Conservation (phyloP, 176 grass and related monocot species). For the Paspalum notatum region DNA sequence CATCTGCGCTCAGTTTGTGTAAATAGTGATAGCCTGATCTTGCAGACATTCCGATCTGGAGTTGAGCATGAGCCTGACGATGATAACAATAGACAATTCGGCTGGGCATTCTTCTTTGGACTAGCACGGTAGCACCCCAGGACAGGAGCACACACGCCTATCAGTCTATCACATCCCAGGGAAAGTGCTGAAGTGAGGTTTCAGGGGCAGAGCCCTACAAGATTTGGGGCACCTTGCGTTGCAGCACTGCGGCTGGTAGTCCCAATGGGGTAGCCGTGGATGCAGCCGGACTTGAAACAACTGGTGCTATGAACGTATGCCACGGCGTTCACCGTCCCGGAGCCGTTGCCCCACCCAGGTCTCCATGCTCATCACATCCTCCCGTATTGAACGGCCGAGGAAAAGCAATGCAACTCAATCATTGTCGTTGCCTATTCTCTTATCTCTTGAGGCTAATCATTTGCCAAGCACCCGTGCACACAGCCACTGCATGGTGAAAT, state of each 20-base stretch:
- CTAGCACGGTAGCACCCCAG: too few species aligned
- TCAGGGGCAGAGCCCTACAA: background rate
- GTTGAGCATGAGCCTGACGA: background rate
- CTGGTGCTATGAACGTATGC: slow-evolving; percentile 50
- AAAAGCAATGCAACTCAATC: background rate
- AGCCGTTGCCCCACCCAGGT: slow-evolving; percentile 62
- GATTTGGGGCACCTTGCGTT: slow-evolving; percentile 48
- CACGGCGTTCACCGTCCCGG: slow-evolving; percentile 15
- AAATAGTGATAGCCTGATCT: background rate
- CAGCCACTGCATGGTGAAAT: background rate
- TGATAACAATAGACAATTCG: background rate
- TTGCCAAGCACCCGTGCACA: slow-evolving; percentile 42
- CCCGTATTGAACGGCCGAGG: slow-evolving; percentile 75
- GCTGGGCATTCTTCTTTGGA: background rate
- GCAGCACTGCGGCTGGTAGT: slow-evolving; percentile 67
- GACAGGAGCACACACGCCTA: too few species aligned
- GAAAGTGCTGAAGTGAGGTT: background rate
- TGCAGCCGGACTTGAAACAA: slow-evolving; percentile 67
- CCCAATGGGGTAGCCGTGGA: slow-evolving; percentile 54
- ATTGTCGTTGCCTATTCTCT: background rate
- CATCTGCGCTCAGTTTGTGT: background rate
- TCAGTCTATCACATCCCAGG: too few species aligned
- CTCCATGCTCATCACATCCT: slow-evolving; percentile 84
- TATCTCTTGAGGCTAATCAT: slow-evolving; percentile 24
- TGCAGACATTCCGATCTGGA: slow-evolving; percentile 5